Evolutionary conservation across 2,329 filamentous ascomycete genomes (phyloP), one percentile per base, ranked within the genome.

Genomic region (Fusarium hainanense): DNA sequence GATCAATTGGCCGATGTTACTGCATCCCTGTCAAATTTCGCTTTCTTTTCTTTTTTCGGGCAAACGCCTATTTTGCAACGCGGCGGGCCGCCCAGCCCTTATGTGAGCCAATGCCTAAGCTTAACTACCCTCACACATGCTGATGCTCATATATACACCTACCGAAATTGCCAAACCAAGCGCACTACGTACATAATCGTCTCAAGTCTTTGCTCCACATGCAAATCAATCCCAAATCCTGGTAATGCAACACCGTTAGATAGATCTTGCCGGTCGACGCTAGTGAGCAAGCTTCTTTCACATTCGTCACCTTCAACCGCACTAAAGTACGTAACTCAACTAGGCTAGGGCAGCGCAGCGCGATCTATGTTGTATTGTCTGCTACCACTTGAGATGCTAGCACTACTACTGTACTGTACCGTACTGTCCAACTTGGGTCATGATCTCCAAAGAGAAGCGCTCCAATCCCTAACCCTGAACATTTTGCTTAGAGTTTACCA

Each of bases 1-100:
- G 66, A 41, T 14, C 7, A 41, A 23, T 50, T 67, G 49, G 27
- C 58, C 58, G 52, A 47, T 18, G 40, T 47, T 27, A 58, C 46
- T 23, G 13, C 32, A 64, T 71, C 70, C 66, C 69, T 65, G 69
- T 48, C 52, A 60, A 74, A 74, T 74, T 55, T 75, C 71, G 59
- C 63, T 67, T 66, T 55, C 49, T 37, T 48, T 40, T 54, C 47
- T 41, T 25, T 50, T 57, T 66, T 54, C 41, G 50, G 57, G 48
- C 25, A 46, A 59, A 55, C 40, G 43, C 52, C 49, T 63, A 54
- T 51, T 54, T 52, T 50, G 42, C 54, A 58, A 51, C 44, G 57
- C 28, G 46, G 34, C 72, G 72, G 69, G 57, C 72, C 72, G 72
- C 48, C 46, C 23, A 32, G 32, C 51, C 59, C 40, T 44, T 27